A percentile compares a stretch with the other conserved stretches of the same genome.
These are phyloP conservation scores for Mycena floridula DNA, from an alignment of 768 basidiomycete genomes.

Conservation along the genomic window DNA sequence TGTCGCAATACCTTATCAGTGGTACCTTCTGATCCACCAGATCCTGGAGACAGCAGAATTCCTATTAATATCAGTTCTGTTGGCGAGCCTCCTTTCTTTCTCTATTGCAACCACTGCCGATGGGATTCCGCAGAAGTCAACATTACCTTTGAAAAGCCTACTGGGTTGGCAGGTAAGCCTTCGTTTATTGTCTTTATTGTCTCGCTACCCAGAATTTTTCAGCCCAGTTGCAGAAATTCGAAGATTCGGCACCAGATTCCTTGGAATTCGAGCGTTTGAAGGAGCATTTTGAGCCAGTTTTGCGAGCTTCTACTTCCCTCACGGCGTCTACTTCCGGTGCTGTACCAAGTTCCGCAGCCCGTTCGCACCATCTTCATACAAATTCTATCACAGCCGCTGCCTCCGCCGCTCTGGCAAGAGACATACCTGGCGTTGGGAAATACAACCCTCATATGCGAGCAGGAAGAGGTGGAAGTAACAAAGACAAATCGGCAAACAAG, in stretches of 20 bases:
- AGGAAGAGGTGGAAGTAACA: conserved; percentile 39
- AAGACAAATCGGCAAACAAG: conserved; percentile 61
- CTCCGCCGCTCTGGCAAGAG: conserved; percentile 81
- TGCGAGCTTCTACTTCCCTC: conserved; percentile 77
- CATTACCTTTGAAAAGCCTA: conserved; percentile 94
- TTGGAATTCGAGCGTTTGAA: conserved; percentile 92
- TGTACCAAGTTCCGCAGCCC: conserved; percentile 40
- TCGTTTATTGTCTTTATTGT: conserved; percentile 2
- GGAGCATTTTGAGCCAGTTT: conserved; percentile 94
- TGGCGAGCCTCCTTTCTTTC: conserved; percentile 85
- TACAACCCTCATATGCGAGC: conserved; percentile 59
- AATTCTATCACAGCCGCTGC: conserved; percentile 87
- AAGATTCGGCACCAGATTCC: conserved; percentile 79
- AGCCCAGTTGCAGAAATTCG: conserved; percentile 90
- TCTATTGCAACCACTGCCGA: conserved; percentile 88
- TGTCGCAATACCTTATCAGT: conserved; percentile 88
- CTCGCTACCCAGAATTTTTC: conserved; percentile 6
- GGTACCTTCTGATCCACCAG: conserved; percentile 83
- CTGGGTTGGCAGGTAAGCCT: conserved; percentile 88
- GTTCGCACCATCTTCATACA: conserved; percentile 70
- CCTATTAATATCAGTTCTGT: conserved; percentile 49
- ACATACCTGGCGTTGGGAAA: conserved; percentile 77
- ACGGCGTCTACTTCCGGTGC: conserved; percentile 56
- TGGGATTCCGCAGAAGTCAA: conserved; percentile 94
- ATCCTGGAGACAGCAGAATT: conserved; percentile 49